Evolutionary conservation across 2,329 filamentous ascomycete genomes (phyloP), one percentile per base, ranked within the genome.

Genomic region (Fusarium secorum): DNA sequence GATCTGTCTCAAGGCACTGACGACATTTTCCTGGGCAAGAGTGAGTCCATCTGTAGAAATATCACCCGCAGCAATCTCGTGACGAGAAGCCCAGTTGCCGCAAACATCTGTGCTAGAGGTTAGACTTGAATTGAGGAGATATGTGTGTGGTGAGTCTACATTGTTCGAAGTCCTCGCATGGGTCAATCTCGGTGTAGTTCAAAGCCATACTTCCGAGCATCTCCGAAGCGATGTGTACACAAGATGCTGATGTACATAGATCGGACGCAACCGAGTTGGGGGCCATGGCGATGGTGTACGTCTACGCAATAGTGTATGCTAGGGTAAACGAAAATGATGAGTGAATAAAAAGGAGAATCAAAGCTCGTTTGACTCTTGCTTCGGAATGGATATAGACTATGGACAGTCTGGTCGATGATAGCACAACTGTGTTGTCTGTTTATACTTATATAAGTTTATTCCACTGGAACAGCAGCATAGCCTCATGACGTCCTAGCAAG

Each of bases 161-260:
- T 76, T 89, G 83, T 65, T 92, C 89, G 65, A 93, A 93, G 74
- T 92, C 80, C n/a, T 83, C 86, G 73, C 91, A 93, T 3, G 91
- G 87, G 75, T 93, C 89, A 41, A 93, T 81, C 5, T 87, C 79
- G 64, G 87, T 83, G 78, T 91, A 90, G 54, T 89, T 69, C 15
- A 74, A 68, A 4, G 78, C 75, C 1, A 80, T 18, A 22, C 48
- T 64, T 24, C 72, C 73, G 0, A 79, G 61, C 15, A 79, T 73
- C 28, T 79, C 76, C 0, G 77, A 78, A n/a, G 77, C 76, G 20
- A 78, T 72, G 51, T 78, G 77, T 1, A 79, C 69, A 24, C 78
- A 79, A 17, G 77, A 74, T 4, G 76, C 72, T 7, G 77, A 78
- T 41, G 64, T 68, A 39, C 64, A 72, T 7, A 72, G 57, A n/a